Base-by-base conservation (phyloP, 2,329 filamentous ascomycete species). In the Trichoderma sp. region DNA sequence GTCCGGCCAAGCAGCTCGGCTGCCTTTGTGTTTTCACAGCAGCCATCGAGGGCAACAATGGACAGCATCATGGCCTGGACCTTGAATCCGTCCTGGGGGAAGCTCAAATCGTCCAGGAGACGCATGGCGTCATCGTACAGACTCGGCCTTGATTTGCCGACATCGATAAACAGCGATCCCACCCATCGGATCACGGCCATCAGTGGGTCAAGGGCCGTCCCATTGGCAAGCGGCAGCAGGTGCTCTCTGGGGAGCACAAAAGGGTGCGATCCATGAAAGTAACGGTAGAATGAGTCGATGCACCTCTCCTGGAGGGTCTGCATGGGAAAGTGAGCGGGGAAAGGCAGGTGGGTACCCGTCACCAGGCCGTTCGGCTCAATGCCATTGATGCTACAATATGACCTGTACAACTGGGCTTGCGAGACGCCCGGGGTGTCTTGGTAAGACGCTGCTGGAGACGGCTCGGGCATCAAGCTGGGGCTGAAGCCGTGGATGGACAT, bases 51-150 rank as follows among this genome's bases (percentile, higher is more conserved):
- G 0, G 89, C 90, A 71, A 97, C 89, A 26, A 93, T 85, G 66
- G 93, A 86, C 4, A 97, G 83, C 55, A 97, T 80, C 76, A 96
- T 84, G 3, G 92, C 89, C 80, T 97, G 94, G 0, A 96, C 88
- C 4, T 90, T 81, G 75, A 88, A 92, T 0, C 85, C 87, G 70
- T 89, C 86, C 67, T 83, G 83, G 4, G 81, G 77, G 1, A 81
- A 81, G 4, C 79, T 78, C 0, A 83, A 80, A 46, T 83, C 79
- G 72, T 87, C 84, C 3, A 84, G 78, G 1, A 85, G 77, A 18
- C 82, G 81, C 72, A 85, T 80, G 4, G 86, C 87, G 74, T 90
- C 89, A 68, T 90, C 87, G 54, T 87, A 83, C 55, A 87, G 86
- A 26, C 81, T 81, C 0, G 82, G 81, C 24, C 84, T 77, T 37